Conservation (phyloP, 352 stramenopile genomes). For the Pythium angustatum region DNA sequence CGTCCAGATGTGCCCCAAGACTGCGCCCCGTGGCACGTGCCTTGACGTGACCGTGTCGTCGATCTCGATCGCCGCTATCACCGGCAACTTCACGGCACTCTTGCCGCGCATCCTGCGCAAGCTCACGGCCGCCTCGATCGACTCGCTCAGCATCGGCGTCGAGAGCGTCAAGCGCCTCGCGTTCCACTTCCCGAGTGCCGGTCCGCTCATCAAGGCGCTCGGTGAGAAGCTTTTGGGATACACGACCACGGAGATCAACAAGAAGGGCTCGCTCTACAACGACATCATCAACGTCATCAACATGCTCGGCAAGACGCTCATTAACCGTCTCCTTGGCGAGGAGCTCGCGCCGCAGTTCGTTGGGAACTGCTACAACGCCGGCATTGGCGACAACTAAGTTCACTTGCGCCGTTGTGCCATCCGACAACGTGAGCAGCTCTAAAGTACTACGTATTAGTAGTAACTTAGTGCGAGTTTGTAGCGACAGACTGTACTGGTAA, state of each 20-base stretch:
- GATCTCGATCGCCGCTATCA: conserved; percentile 41
- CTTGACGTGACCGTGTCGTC: conserved; percentile 45
- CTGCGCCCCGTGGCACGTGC: conserved; percentile 40
- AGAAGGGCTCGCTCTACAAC: conserved; percentile 62
- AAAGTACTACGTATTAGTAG: no score
- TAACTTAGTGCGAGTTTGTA: no score
- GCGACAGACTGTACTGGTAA: no score
- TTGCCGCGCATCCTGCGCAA: conserved; percentile 31
- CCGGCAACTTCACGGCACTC: conserved; percentile 27
- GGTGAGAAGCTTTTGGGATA: conserved; percentile 48
- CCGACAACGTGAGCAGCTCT: no score
- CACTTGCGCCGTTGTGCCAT: no score
- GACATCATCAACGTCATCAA: conserved; percentile 45
- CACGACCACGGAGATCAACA: conserved; percentile 53
- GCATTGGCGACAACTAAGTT: conserved; percentile 12
- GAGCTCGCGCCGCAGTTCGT: conserved; percentile 45
- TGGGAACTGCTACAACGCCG: conserved; percentile 41
- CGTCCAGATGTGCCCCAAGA: conserved; percentile 40
- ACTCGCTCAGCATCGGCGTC: conserved; percentile 36
- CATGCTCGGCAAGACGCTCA: conserved; percentile 42
- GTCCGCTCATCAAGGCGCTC: conserved; percentile 43
- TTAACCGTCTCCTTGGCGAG: conserved; percentile 48
- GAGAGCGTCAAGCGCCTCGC: conserved; percentile 51
- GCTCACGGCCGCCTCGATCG: conserved; percentile 27
- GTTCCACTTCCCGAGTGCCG: conserved; percentile 40